phyloP scores from a whole-genome alignment of 140 eudicot genomes.

The Ambrosia hybrid region DNA sequence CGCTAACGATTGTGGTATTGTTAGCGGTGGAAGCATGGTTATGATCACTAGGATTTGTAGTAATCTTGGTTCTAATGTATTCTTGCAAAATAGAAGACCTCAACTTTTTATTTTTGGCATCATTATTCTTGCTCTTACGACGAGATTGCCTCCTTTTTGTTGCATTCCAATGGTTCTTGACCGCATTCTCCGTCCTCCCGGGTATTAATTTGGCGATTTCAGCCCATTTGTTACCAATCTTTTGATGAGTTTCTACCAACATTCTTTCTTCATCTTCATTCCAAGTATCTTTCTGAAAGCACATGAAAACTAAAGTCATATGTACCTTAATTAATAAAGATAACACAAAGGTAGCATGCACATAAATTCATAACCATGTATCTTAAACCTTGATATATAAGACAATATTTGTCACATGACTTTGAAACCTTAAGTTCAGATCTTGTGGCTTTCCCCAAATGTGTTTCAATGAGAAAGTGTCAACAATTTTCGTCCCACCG shows the following conservation, averaged over 20 bases:
- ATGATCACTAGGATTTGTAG: slow-evolving; percentile 13
- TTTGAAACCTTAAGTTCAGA: slow-evolving; percentile 5
- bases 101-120: slow-evolving; percentile 22
- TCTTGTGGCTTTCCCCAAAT: not conserved
- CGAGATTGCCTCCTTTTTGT: slow-evolving; percentile 57
- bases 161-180: slow-evolving; percentile 75
- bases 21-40: slow-evolving; percentile 23
- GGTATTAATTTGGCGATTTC: slow-evolving; percentile 63
- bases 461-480: not conserved
- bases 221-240: slow-evolving; percentile 62
- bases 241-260: slow-evolving; percentile 51
- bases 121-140: slow-evolving; percentile 43
- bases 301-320: not conserved
- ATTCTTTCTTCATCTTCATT: slow-evolving; percentile 59
- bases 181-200: slow-evolving; percentile 66
- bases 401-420: not conserved
- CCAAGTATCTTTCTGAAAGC: slow-evolving; percentile 57
- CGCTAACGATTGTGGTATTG: not conserved
- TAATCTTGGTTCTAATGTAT: slow-evolving; percentile 40
- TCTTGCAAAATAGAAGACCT: slow-evolving; percentile 44
- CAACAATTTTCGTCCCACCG: no score
- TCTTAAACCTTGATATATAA: slow-evolving; percentile 10
- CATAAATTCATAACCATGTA: slow-evolving; percentile 2
- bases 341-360: not conserved
- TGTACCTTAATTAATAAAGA: not conserved